Evolutionary conservation across 495 filamentous ascomycete genomes (phyloP).

Genomic region (Aspergillus bertholletiae): DNA sequence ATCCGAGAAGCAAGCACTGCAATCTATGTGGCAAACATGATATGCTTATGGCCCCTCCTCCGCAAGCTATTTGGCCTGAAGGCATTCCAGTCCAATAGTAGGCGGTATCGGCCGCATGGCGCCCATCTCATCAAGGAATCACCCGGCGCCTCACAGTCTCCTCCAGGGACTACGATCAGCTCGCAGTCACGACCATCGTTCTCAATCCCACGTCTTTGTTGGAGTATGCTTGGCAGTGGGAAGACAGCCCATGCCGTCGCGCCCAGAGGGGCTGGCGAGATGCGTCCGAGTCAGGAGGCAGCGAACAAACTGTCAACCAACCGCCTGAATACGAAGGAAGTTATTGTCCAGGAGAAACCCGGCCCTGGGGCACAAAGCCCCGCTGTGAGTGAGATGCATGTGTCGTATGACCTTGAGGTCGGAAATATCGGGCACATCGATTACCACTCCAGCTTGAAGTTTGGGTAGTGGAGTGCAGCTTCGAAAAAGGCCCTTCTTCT

Average conservation of each 20-base stretch:
- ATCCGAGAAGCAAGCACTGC: slow-evolving; percentile 61
- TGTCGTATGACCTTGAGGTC: slow-evolving; percentile 1
- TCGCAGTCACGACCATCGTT: slow-evolving; percentile 22
- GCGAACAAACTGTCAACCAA: not conserved
- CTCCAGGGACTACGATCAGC: slow-evolving; percentile 2
- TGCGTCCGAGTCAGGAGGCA: not conserved
- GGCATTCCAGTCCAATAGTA: slow-evolving; percentile 29
- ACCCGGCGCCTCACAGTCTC: slow-evolving; percentile 8
- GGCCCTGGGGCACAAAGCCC: not conserved
- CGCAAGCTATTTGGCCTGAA: slow-evolving; percentile 47
- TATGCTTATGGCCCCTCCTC: slow-evolving; percentile 58
- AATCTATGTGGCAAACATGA: slow-evolving; percentile 61
- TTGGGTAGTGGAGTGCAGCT: not conserved
- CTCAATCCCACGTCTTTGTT: slow-evolving; percentile 15
- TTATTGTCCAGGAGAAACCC: too few relatives aligned
- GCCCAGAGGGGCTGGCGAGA: not conserved
- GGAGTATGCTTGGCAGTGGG: not conserved
- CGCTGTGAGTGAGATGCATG: not conserved
- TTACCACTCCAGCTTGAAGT: not conserved
- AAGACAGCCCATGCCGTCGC: not conserved
- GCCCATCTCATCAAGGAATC: slow-evolving; percentile 14
- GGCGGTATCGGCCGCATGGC: slow-evolving; percentile 19
- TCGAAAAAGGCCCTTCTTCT: not conserved
- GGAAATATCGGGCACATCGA: not conserved
- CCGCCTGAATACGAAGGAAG: not conserved